A percentile compares a stretch with the other conserved stretches of the same genome.
These are phyloP conservation scores for Abrus precatorius DNA, from an alignment of 306 rosid species.

Conservation along the genomic window DNA sequence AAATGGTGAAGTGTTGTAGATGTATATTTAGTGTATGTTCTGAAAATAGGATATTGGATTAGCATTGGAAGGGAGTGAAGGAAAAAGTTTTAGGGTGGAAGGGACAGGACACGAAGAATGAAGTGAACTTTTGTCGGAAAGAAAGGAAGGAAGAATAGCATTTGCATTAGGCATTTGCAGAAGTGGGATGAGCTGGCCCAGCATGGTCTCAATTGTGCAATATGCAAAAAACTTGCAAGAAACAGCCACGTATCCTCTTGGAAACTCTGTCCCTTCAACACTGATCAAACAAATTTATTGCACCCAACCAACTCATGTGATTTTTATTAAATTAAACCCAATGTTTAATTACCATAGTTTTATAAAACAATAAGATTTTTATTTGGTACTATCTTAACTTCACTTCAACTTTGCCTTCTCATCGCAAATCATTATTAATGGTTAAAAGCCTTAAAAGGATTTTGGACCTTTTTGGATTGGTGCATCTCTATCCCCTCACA, in stretches of 20 bases:
- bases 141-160: not conserved
- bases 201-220: not conserved
- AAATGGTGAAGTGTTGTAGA: no score
- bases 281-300: slow-evolving; percentile 45
- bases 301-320: slow-evolving; percentile 45
- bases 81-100: not conserved
- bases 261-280: slow-evolving; percentile 30
- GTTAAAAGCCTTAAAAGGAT: not conserved
- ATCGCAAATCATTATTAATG: slow-evolving; percentile 32
- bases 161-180: slow-evolving; percentile 21
- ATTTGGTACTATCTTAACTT: not conserved
- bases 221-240: not conserved
- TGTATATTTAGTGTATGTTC: no score
- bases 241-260: slow-evolving; percentile 33
- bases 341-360: not conserved
- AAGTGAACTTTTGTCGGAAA: slow-evolving; percentile 23
- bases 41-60: no score
- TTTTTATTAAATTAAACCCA: not conserved
- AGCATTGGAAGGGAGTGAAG: not conserved
- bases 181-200: slow-evolving; percentile 35
- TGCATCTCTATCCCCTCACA: slow-evolving; percentile 14
- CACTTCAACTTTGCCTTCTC: not conserved
- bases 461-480: not conserved
- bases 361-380: not conserved
- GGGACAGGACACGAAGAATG: not conserved